A percentile compares a stretch with the other conserved stretches of the same genome.
Conservation (phyloP, 2,329 filamentous ascomycete species). For the Neurospora crassa region DNA sequence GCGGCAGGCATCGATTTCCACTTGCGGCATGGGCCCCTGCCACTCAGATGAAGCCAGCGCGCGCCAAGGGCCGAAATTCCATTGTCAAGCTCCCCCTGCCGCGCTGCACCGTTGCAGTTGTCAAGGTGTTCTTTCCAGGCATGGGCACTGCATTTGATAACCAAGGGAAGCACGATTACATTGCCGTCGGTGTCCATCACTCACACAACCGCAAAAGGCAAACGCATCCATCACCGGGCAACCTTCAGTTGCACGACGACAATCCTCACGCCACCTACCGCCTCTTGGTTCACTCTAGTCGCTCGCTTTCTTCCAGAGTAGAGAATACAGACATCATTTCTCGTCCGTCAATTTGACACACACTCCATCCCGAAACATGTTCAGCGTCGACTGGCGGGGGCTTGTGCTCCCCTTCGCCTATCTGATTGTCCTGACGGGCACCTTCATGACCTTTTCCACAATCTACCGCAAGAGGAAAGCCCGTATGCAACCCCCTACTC, state of each 20-base stretch:
- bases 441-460: constrained; percentile 82
- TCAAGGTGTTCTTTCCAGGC: constrained; percentile 21
- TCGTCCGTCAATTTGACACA: background rate
- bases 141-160: background rate
- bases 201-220: background rate
- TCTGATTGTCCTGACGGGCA: constrained; percentile 75
- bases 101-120: constrained; percentile 8
- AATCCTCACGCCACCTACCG: constrained; percentile 1
- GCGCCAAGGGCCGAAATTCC: background rate
- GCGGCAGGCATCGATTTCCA: background rate
- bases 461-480: constrained; percentile 91
- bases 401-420: constrained; percentile 84
- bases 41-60: background rate
- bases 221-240: background rate
- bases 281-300: background rate
- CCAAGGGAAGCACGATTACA: background rate
- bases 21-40: background rate
- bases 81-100: background rate
- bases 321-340: background rate
- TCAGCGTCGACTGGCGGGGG: constrained; percentile 59
- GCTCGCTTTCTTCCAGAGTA: background rate
- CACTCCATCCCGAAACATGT: constrained; percentile 28
- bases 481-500: constrained; percentile 38
- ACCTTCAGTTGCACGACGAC: background rate
- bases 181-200: background rate